A percentile compares a stretch with the other conserved stretches of the same genome.
phyloP scores from a whole-genome alignment of 176 grass and related monocot species.

The Avena eriantha region DNA sequence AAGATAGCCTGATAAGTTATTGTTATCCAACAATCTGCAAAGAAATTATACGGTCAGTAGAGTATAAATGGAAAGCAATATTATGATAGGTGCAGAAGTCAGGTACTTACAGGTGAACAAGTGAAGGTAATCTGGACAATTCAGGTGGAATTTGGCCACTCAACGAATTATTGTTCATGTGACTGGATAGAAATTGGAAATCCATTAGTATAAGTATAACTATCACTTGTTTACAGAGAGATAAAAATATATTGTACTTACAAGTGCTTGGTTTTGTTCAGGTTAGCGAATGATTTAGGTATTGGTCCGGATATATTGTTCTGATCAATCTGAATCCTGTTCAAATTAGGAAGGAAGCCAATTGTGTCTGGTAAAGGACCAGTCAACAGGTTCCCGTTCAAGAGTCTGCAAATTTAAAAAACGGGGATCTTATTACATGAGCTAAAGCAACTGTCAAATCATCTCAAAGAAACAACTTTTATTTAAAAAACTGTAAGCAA shows the following conservation, averaged over 20 bases:
- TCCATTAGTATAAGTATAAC: constrained; percentile 31
- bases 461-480: constrained; percentile 32
- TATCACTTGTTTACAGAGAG: constrained; percentile 30
- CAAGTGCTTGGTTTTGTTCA: constrained; percentile 95
- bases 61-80: constrained; percentile 43
- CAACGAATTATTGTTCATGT: constrained; percentile 99
- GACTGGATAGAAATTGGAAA: constrained; percentile 59
- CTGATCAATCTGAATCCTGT: constrained; percentile 96
- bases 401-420: constrained; percentile 61
- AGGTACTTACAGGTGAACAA: constrained; percentile 91
- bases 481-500: neutral
- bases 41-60: constrained; percentile 26
- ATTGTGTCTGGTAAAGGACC: constrained; percentile 84
- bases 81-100: constrained; percentile 11
- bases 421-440: constrained; percentile 1
- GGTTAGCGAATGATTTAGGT: constrained; percentile 85
- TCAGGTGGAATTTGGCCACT: constrained; percentile 94
- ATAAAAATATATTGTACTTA: constrained; percentile 59
- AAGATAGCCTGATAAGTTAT: constrained; percentile 69
- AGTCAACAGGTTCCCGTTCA: constrained; percentile 81
- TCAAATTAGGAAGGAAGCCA: constrained; percentile 76
- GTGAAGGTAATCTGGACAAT: constrained; percentile 75
- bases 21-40: constrained; percentile 85
- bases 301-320: constrained; percentile 84
- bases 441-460: constrained; percentile 3